phyloP scores from a whole-genome alignment of 345 rosid species.

The Dipteronia dyeriana region DNA sequence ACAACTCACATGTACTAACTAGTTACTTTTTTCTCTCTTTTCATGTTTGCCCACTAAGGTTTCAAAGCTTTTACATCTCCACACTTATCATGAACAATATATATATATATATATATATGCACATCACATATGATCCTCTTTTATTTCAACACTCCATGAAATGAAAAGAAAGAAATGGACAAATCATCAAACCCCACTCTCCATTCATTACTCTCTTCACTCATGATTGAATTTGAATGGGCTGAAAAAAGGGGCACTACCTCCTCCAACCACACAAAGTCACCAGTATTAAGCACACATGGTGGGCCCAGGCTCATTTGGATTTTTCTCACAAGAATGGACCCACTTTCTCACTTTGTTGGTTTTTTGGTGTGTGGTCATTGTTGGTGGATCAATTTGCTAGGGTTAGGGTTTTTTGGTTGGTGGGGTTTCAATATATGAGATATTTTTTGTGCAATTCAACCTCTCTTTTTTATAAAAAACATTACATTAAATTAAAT shows the following conservation, averaged over 20 bases:
- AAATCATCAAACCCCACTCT: constrained; percentile 2
- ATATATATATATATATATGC: too few species aligned
- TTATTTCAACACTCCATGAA: background rate
- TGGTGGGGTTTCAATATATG: constrained; percentile 3
- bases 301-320: constrained; percentile 30
- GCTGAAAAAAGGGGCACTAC: background rate
- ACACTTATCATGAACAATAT: too few species aligned
- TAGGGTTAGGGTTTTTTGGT: background rate
- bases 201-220: background rate
- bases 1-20: background rate
- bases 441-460: background rate
- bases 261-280: too few species aligned
- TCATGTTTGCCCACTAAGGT: too few species aligned
- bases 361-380: background rate
- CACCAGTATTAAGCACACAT: constrained; percentile 11
- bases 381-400: background rate
- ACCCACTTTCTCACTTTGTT: constrained; percentile 1
- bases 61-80: too few species aligned
- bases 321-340: background rate
- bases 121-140: too few species aligned
- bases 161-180: background rate
- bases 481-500: background rate
- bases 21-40: background rate
- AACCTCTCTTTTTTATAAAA: background rate
- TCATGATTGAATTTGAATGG: constrained; percentile 20